A percentile compares a stretch with the other conserved stretches of the same genome.
These are phyloP conservation scores for Aspergillus awamori DNA, from an alignment of 2,329 filamentous ascomycete genomes.

Conservation along the genomic window DNA sequence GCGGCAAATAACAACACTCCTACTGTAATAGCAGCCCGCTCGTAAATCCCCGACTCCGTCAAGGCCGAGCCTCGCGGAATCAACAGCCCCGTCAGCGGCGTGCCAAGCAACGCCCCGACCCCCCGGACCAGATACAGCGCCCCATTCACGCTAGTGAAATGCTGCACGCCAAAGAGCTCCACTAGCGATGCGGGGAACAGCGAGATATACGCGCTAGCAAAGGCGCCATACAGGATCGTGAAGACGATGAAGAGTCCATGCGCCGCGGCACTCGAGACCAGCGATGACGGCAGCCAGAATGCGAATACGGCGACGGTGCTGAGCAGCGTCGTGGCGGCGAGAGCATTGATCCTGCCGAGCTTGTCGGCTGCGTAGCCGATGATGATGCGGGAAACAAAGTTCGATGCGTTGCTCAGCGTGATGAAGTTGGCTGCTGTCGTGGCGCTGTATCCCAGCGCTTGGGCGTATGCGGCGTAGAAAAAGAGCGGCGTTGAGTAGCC, in stretches of 20 bases:
- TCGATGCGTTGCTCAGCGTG: constrained; percentile 46
- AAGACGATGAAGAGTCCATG: constrained; percentile 38
- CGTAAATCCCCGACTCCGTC: constrained; percentile 24
- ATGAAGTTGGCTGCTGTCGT: constrained; percentile 45
- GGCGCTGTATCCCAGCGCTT: constrained; percentile 42
- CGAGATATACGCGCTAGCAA: constrained; percentile 45
- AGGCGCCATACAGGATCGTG: constrained; percentile 39
- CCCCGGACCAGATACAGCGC: constrained; percentile 45
- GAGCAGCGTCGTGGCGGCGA: constrained; percentile 38
- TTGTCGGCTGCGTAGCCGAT: constrained; percentile 46
- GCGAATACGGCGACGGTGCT: constrained; percentile 34
- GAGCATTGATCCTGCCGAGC: constrained; percentile 44
- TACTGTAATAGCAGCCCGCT: constrained; percentile 29
- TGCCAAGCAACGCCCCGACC: constrained; percentile 42
- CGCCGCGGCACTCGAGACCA: constrained; percentile 19
- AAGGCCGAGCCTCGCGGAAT: constrained; percentile 28
- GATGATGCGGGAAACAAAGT: constrained; percentile 43
- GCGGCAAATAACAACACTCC: constrained; percentile 32
- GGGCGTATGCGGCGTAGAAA: constrained; percentile 46
- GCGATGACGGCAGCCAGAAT: constrained; percentile 32
- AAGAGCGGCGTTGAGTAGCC: constrained; percentile 46
- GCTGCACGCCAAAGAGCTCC: constrained; percentile 42
- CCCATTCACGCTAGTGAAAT: constrained; percentile 43
- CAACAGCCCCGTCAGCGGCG: constrained; percentile 36
- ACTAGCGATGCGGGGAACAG: constrained; percentile 46